phyloP scores from a whole-genome alignment of 352 stramenopile species.

The Sclerospora graminicola region DNA sequence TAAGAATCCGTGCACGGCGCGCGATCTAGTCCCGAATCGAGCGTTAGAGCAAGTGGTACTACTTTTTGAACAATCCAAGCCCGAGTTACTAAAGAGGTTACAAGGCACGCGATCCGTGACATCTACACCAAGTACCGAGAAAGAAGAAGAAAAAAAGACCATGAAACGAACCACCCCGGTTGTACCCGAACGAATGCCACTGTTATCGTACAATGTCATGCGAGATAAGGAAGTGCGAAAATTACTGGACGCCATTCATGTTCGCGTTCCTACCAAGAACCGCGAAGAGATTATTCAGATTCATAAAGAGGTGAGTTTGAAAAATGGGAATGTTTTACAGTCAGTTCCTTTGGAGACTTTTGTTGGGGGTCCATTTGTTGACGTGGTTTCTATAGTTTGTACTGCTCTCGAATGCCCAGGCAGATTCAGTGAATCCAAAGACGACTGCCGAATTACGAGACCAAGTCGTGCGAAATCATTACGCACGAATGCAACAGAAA shows the following conservation, averaged over 20 bases:
- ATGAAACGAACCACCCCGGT: conserved; percentile 17
- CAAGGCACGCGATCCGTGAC: no score
- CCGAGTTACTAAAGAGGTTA: conserved; percentile 41
- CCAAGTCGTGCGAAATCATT: conserved; percentile 62
- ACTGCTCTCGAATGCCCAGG: conserved; percentile 66
- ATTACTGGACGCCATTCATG: conserved; percentile 56
- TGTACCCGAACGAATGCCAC: conserved; percentile 40
- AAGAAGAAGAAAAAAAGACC: conserved; percentile 8
- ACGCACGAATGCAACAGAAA: conserved; percentile 55
- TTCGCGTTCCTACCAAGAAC: conserved; percentile 50
- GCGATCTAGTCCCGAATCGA: conserved; percentile 62
- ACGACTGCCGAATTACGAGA: conserved; percentile 42
- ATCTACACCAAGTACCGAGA: no score
- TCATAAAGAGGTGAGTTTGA: conserved; percentile 67
- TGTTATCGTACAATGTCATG: conserved; percentile 83
- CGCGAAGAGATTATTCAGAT: conserved; percentile 82
- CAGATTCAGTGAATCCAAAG: conserved; percentile 73
- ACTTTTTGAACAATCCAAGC: conserved; percentile 63
- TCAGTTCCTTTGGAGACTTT: neutral
- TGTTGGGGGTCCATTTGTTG: conserved; percentile 1
- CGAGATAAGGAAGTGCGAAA: conserved; percentile 75
- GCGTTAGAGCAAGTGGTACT: conserved; percentile 61
- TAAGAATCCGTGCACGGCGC: conserved; percentile 48
- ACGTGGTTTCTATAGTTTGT: conserved; percentile 39
- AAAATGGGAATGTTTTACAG: neutral